Evolutionary conservation across 1,284 basidiomycete species (phyloP), one percentile per base, ranked within the genome.

Genomic region (Xerocomus nothofagi): DNA sequence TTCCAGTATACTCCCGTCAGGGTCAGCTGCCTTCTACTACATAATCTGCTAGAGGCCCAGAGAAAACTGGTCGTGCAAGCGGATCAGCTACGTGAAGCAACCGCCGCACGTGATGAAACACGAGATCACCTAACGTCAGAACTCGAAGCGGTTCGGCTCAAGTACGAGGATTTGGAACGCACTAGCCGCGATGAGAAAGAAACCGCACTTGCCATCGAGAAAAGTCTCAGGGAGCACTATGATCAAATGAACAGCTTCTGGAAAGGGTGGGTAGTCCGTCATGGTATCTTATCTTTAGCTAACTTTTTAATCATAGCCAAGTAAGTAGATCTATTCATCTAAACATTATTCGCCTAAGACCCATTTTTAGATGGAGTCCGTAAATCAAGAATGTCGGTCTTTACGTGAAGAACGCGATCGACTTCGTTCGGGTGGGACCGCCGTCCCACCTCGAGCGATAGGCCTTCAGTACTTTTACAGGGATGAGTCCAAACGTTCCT

Each of bases 141-240:
- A 44, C 57, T 69, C 9, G 56, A 59, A 21, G 50, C 54, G 20
- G 39, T 49, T 24, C 56, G 63, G 51, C 47, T 57, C 59, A 54
- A 61, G 50, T 57, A 56, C 27, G 52, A 68, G 38, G 61, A 66
- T 39, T 48, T 63, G 52, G 47, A 57, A 21, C 62, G 67, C 27
- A 55, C 57, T 34, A 58, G 68, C 15, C 63, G 61, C 14, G 66
- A 68, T 36, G 73, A 75, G 52, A 69, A 65, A 47, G 72, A 72
- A 3, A 63, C 58, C 1, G 65, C 70, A n/a, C 60, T 70, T 38
- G 53, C 53, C 12, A 59, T 65, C 14, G 71, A 74, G 61, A 65
- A 65, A 41, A 66, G 57, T 46, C 59, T 75, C 45, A 59, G 69
- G 50, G 67, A 68, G 24, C 71, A 67, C 40, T 68, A 67, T 24